Percentiles rank a stretch among this genome's conserved stretches.
phyloP scores from a whole-genome alignment of 305 asterid species.

The Fraxinus latifolia region DNA sequence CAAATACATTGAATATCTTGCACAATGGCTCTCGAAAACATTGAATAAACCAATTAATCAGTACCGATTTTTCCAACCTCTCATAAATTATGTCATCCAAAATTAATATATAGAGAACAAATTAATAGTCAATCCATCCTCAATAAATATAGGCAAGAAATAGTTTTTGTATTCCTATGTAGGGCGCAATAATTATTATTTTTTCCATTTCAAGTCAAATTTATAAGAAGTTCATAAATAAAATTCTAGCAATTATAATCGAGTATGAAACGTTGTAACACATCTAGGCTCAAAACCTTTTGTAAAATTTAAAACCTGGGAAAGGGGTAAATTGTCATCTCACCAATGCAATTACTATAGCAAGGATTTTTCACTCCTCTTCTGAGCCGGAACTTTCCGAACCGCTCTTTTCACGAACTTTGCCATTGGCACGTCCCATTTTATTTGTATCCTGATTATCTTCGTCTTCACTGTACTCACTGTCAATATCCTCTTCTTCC shows the following conservation, averaged over 20 bases:
- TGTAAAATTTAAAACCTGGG: not conserved
- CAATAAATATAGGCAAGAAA: not conserved
- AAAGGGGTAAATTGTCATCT: not conserved
- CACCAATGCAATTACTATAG: not conserved
- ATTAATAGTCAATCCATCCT: not conserved
- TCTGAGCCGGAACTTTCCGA: slow-evolving; percentile 44
- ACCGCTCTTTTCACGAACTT: slow-evolving; percentile 38
- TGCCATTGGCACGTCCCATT: slow-evolving; percentile 35
- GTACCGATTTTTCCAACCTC: not conserved
- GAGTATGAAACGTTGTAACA: not conserved
- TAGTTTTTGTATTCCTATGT: not conserved
- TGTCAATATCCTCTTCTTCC: slow-evolving; percentile 61
- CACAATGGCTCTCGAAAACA: not conserved
- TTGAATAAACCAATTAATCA: not conserved
- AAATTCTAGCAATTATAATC: not conserved
- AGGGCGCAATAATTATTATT: not conserved
- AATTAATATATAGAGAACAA: not conserved
- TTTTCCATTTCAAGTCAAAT: not conserved
- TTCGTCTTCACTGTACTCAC: slow-evolving; percentile 86
- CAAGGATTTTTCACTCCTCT: slow-evolving; percentile 34
- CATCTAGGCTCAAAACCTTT: not conserved
- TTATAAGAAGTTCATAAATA: not conserved
- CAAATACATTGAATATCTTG: not conserved
- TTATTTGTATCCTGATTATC: slow-evolving; percentile 33
- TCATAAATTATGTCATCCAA: not conserved